Conservation (phyloP, 495 filamentous ascomycete species). For the Usnea hakonensis region DNA sequence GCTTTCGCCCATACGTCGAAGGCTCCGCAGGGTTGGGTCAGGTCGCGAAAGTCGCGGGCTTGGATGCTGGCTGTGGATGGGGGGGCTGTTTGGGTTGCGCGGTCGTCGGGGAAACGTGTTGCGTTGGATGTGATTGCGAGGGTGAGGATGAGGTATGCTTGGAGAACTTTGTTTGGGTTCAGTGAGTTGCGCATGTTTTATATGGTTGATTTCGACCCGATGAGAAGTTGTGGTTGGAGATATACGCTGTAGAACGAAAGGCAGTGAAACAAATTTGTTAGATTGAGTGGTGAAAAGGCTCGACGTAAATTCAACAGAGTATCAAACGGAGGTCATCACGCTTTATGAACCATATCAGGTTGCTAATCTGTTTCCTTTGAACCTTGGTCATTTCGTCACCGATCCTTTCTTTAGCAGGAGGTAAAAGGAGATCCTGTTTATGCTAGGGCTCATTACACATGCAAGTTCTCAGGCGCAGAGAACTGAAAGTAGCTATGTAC, state of each 20-base stretch:
- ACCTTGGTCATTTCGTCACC: too few species aligned
- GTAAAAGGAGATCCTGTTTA: too few species aligned
- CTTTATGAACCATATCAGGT: background rate
- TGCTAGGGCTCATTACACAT: too few species aligned
- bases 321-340: background rate
- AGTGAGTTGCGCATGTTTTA: background rate
- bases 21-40: background rate
- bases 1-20: background rate
- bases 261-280: background rate
- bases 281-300: too few species aligned
- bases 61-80: background rate
- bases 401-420: too few species aligned
- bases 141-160: background rate
- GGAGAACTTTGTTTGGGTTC: background rate
- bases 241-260: background rate
- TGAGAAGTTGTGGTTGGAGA: background rate
- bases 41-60: background rate
- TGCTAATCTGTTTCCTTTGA: too few species aligned
- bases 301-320: too few species aligned
- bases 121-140: background rate
- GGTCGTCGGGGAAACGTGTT: background rate
- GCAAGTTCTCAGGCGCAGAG: too few species aligned
- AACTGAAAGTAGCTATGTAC: background rate
- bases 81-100: background rate
- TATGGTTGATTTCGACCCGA: background rate